Percentiles rank a stretch among this genome's conserved stretches.
These are phyloP conservation scores for Filobasidium wieringae DNA, from an alignment of 768 basidiomycete species.

Conservation along the genomic window DNA sequence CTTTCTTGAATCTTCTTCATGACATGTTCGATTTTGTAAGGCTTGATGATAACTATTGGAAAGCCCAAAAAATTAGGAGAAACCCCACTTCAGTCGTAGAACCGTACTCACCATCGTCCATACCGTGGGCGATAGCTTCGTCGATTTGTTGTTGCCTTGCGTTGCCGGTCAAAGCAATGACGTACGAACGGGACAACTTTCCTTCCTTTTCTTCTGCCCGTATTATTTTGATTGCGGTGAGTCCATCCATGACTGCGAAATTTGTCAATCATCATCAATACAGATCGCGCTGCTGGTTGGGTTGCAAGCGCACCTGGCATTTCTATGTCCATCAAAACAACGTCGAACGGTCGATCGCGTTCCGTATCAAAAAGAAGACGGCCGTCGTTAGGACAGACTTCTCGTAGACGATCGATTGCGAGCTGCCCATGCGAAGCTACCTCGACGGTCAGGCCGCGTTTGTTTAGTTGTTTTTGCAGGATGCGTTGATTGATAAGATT, in stretches of 20 bases:
- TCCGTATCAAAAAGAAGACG: not conserved
- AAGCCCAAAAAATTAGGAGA: not conserved
- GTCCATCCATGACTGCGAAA: conserved; percentile 31
- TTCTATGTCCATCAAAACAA: conserved; percentile 31
- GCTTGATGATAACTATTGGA: not conserved
- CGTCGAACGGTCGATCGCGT: conserved; percentile 24
- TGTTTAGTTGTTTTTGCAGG: conserved; percentile 25
- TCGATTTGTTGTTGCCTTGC: conserved; percentile 36
- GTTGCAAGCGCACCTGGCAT: conserved; percentile 38
- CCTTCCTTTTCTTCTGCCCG: conserved; percentile 28
- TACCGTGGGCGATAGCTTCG: conserved; percentile 29
- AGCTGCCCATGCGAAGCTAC: conserved; percentile 31
- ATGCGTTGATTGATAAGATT: conserved; percentile 38
- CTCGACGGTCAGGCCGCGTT: conserved; percentile 31
- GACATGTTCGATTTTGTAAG: not conserved
- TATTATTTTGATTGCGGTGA: conserved; percentile 29
- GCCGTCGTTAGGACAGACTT: conserved; percentile 6
- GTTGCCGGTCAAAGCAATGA: conserved; percentile 37
- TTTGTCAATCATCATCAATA: too few species aligned
- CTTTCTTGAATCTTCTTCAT: not conserved
- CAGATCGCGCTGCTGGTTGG: not conserved
- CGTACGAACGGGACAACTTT: conserved; percentile 16
- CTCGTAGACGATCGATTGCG: conserved; percentile 29
- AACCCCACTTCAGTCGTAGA: not conserved
- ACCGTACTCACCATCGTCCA: conserved; percentile 14